Evolutionary conservation across 2,329 filamentous ascomycete genomes (phyloP).

Genomic region (Aspergillus sclerotialis): DNA sequence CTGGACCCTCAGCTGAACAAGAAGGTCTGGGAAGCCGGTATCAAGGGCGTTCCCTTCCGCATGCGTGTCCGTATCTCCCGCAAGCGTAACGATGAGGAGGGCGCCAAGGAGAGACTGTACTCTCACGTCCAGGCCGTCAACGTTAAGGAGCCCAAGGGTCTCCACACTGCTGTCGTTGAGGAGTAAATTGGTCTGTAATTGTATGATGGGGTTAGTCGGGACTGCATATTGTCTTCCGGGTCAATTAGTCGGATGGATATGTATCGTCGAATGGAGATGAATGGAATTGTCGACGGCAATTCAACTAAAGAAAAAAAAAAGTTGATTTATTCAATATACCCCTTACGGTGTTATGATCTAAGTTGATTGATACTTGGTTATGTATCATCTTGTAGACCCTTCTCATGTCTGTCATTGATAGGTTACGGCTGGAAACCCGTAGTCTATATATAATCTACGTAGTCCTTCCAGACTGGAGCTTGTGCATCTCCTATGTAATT

Average conservation of each 20-base stretch:
- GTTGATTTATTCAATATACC: neutral
- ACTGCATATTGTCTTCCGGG: neutral
- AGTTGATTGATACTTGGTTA: too few relatives aligned
- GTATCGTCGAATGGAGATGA: neutral
- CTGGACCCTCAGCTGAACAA: slow-evolving; percentile 99
- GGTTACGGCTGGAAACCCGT: too few relatives aligned
- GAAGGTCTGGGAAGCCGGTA: slow-evolving; percentile 99
- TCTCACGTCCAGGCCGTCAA: slow-evolving; percentile 99
- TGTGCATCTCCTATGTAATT: too few relatives aligned
- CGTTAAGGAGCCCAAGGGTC: slow-evolving; percentile 98
- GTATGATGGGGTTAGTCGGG: neutral
- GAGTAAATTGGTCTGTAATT: slow-evolving; percentile 34
- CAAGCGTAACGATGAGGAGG: slow-evolving; percentile 99
- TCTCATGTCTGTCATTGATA: too few relatives aligned
- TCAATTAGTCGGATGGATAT: neutral
- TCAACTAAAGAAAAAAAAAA: neutral
- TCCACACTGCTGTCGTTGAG: slow-evolving; percentile 82
- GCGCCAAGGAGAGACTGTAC: slow-evolving; percentile 99
- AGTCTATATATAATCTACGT: too few relatives aligned
- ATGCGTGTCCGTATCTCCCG: slow-evolving; percentile 97
- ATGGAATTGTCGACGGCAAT: neutral
- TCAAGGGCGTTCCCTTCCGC: slow-evolving; percentile 98
- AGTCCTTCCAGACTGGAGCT: too few relatives aligned
- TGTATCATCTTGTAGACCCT: too few relatives aligned
- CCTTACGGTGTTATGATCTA: too few relatives aligned